phyloP scores from a whole-genome alignment of 768 basidiomycete species.

The Neoboletus brunneissimus region DNA sequence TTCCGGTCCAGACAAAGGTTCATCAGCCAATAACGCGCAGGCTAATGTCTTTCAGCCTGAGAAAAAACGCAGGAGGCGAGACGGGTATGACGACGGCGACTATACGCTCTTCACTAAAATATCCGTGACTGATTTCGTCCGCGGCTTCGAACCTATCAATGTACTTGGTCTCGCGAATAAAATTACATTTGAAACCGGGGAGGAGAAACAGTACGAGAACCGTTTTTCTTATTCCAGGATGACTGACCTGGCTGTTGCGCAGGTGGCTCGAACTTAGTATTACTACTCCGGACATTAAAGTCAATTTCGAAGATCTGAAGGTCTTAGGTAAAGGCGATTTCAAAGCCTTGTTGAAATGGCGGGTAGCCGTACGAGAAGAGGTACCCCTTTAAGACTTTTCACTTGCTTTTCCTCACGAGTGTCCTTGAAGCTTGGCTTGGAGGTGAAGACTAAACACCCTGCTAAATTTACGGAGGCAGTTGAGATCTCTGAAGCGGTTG shows the following conservation, averaged over 20 bases:
- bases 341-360: constrained; percentile 90
- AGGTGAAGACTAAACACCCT: constrained; percentile 68
- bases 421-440: constrained; percentile 67
- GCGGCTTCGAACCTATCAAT: constrained; percentile 66
- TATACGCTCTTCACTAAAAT: constrained; percentile 82
- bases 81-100: constrained; percentile 94
- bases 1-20: constrained; percentile 47
- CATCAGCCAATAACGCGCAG: constrained; percentile 64
- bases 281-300: constrained; percentile 76
- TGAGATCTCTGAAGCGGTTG: constrained; percentile 63
- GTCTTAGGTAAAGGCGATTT: constrained; percentile 98
- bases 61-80: constrained; percentile 89
- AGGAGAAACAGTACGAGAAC: constrained; percentile 71
- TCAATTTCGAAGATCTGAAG: constrained; percentile 89
- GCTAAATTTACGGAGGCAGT: constrained; percentile 75
- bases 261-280: constrained; percentile 74
- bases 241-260: constrained; percentile 3
- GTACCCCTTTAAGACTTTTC: constrained; percentile 35
- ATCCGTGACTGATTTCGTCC: constrained; percentile 69
- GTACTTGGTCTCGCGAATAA: constrained; percentile 76
- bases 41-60: constrained; percentile 96
- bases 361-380: constrained; percentile 83
- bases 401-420: constrained; percentile 3
- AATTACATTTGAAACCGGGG: constrained; percentile 74
- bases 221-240: background rate